phyloP scores from a whole-genome alignment of 306 rosid genomes.

The Canavalia gladiata region DNA sequence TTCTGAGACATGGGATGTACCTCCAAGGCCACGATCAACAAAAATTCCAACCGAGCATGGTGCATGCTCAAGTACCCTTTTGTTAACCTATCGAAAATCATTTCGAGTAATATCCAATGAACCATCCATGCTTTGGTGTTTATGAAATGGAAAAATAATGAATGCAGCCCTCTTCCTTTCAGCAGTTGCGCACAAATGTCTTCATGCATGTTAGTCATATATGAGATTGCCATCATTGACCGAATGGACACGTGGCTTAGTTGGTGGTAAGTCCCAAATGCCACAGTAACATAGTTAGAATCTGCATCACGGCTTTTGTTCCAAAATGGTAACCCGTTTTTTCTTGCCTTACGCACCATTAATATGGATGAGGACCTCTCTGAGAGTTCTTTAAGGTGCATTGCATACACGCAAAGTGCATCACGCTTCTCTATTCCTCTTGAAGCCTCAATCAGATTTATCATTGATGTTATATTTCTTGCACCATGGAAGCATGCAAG shows the following conservation, averaged over 20 bases:
- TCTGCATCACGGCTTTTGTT: constrained; percentile 55
- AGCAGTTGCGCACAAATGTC: constrained; percentile 82
- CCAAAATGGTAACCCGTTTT: constrained; percentile 87
- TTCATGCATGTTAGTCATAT: constrained; percentile 72
- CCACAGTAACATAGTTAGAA: constrained; percentile 63
- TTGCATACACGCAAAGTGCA: constrained; percentile 76
- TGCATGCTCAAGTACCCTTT: constrained; percentile 75
- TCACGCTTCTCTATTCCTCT: constrained; percentile 70
- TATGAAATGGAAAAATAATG: constrained; percentile 88
- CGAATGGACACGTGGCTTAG: constrained; percentile 74
- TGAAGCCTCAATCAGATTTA: constrained; percentile 83
- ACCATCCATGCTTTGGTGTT: constrained; percentile 84
- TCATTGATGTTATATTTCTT: constrained; percentile 73
- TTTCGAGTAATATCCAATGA: constrained; percentile 61
- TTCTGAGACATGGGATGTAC: constrained; percentile 71
- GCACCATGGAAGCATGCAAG: constrained; percentile 75
- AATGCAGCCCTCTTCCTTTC: constrained; percentile 69
- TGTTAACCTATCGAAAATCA: constrained; percentile 71
- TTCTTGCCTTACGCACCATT: constrained; percentile 83
- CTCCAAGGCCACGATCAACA: constrained; percentile 91
- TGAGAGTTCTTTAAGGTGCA: constrained; percentile 87
- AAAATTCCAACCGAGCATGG: constrained; percentile 87
- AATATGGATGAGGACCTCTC: constrained; percentile 88
- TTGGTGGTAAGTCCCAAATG: constrained; percentile 77
- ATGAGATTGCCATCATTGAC: constrained; percentile 87